Evolutionary conservation across 139 green algal genomes (phyloP), one percentile per base, ranked within the genome.

Genomic region (Raphidocelis subcapitata): DNA sequence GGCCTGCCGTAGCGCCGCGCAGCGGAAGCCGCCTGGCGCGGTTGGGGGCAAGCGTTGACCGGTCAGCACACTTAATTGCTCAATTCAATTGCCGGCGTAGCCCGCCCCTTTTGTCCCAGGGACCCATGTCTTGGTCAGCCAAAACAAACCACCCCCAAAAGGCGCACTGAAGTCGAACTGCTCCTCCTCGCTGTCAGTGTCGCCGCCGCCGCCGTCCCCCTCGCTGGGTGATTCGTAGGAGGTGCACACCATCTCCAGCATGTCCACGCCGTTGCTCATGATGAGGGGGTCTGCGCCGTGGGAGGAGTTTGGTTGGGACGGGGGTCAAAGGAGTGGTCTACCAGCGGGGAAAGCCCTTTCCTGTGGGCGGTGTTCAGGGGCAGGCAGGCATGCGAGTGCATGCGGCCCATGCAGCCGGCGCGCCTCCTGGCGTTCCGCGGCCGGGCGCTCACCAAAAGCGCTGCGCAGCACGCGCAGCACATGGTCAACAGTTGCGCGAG

Each of bases 241-340:
- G n/a, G 69, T 81, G 76, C 86, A 92, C 12, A 91, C 79, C 84
- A 93, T 87, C 54, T 88, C 78, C 18, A 93, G 56, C 28, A 93
- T 51, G 64, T 93, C 88, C n/a, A 63, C 65, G 0, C 86, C 88
- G 57, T 90, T 88, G 33, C 82, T 74, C 86, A 91, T 89, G 15
- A 86, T 63, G 1, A 90, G 62, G 0, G 76, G 78, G 1, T 76
- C 87, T 92, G 81, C 64, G 32, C 21, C 46, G 70, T 32, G 5
- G 66, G 23, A 3, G 67, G 2, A 26, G 31, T 4, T 69, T 60
- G 54, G 31, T 32, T 0, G 41, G 41, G 41, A 12, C 8, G 41
- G 41, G 41, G 41, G 41, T 8, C 41, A 20, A 12, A 49, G 41
- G 8, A 20, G 41, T 8, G 12, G 8, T 8, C 8, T 8, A 8